These are phyloP conservation scores for Yarrowia sp. DNA, from an alignment of 805 yeast species.

Conservation along the genomic window DNA sequence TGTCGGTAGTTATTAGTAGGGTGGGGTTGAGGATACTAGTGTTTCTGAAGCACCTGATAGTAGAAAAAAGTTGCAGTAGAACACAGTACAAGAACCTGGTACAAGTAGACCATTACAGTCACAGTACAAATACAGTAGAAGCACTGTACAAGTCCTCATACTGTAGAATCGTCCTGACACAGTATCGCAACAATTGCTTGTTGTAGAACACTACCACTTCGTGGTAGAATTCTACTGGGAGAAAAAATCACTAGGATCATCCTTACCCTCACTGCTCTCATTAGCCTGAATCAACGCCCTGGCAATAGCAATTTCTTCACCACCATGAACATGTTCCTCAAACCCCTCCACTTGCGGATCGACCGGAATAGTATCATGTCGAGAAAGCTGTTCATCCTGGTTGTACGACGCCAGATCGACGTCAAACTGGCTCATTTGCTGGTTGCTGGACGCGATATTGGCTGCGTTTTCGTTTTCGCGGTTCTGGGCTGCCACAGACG, in stretches of 20 bases:
- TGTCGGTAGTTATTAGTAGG: no score
- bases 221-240: no score
- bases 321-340: slow-evolving; percentile 41
- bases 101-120: no score
- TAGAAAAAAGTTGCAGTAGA: no score
- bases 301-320: slow-evolving; percentile 62
- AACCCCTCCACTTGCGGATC: slow-evolving; percentile 57
- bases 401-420: slow-evolving; percentile 26
- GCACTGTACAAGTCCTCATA: no score
- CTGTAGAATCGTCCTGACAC: no score
- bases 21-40: no score
- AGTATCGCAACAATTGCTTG: no score
- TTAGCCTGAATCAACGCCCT: slow-evolving; percentile 62
- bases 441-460: slow-evolving; percentile 35
- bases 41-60: no score
- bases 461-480: not conserved
- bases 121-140: no score
- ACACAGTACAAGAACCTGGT: no score
- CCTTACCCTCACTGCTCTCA: slow-evolving; percentile 34
- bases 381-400: slow-evolving; percentile 27
- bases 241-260: slow-evolving; percentile 18
- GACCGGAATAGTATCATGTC: slow-evolving; percentile 45
- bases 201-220: no score
- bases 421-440: slow-evolving; percentile 16
- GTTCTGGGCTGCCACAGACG: slow-evolving; percentile 51